These are phyloP conservation scores for Monosporascus sp. DNA, from an alignment of 2,329 filamentous ascomycete genomes.

Conservation along the genomic window DNA sequence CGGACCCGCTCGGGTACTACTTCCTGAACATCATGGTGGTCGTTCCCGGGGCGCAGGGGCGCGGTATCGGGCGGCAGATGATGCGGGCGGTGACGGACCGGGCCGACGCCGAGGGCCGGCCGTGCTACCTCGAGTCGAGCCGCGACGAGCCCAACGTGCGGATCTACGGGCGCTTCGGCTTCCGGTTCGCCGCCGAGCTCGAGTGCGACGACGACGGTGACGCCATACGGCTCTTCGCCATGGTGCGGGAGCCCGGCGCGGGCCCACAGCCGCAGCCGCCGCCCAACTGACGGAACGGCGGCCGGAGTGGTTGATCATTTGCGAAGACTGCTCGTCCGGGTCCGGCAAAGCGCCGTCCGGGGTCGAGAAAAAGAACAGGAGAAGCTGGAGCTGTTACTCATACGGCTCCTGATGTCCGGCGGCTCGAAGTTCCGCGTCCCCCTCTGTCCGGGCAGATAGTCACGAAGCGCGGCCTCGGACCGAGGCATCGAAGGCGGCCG, in stretches of 20 bases:
- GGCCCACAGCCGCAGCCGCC: conserved; percentile 10
- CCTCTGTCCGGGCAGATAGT: too few species aligned
- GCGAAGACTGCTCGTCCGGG: too few species aligned
- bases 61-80: conserved; percentile 59
- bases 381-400: too few species aligned
- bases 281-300: not conserved
- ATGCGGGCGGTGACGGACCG: conserved; percentile 57
- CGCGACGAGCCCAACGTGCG: conserved; percentile 62
- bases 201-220: conserved; percentile 55
- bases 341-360: too few species aligned
- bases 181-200: conserved; percentile 59
- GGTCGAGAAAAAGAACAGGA: too few species aligned
- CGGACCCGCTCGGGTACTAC: conserved; percentile 62
- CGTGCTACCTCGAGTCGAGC: conserved; percentile 68
- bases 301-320: too few species aligned
- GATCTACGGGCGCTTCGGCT: conserved; percentile 68
- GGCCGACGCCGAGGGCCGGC: conserved; percentile 59
- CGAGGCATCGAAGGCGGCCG: too few species aligned
- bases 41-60: conserved; percentile 57
- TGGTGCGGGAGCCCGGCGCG: conserved; percentile 37
- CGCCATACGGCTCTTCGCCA: conserved; percentile 45
- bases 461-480: too few species aligned
- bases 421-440: too few species aligned
- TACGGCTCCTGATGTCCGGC: too few species aligned
- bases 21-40: conserved; percentile 75